A percentile compares a stretch with the other conserved stretches of the same genome.
These are phyloP conservation scores for Exophiala bonariae DNA, from an alignment of 2,329 filamentous ascomycete species.

Conservation along the genomic window DNA sequence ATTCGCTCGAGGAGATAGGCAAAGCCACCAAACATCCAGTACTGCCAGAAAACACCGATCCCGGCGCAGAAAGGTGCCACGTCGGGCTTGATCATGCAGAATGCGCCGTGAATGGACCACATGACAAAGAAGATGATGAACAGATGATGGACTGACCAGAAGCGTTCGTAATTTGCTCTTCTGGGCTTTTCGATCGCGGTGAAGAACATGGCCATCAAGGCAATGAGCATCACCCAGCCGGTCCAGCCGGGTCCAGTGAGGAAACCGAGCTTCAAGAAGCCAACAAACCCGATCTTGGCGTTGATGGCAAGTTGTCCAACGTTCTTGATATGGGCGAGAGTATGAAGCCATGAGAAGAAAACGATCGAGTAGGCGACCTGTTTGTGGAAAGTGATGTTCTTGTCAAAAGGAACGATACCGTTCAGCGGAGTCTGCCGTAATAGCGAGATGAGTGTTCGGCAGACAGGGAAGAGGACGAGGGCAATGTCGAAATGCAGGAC, in stretches of 20 bases:
- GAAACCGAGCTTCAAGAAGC: slow-evolving; percentile 75
- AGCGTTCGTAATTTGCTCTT: slow-evolving; percentile 80
- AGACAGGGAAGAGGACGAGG: slow-evolving; percentile 70
- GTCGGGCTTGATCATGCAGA: slow-evolving; percentile 88
- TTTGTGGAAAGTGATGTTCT: slow-evolving; percentile 70
- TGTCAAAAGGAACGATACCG: slow-evolving; percentile 74
- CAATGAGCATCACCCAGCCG: slow-evolving; percentile 79
- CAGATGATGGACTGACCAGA: slow-evolving; percentile 89
- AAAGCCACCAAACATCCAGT: slow-evolving; percentile 83
- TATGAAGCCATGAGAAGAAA: slow-evolving; percentile 85
- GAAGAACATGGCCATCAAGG: slow-evolving; percentile 74
- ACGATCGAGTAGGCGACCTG: slow-evolving; percentile 83
- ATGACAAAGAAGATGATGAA: slow-evolving; percentile 88
- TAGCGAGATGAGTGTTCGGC: slow-evolving; percentile 79
- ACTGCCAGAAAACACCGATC: slow-evolving; percentile 83
- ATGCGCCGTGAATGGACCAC: slow-evolving; percentile 86
- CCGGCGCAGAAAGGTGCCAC: slow-evolving; percentile 75
- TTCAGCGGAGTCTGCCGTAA: slow-evolving; percentile 78
- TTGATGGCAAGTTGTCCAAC: slow-evolving; percentile 73
- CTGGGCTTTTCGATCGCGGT: slow-evolving; percentile 77
- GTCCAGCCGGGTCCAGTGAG: slow-evolving; percentile 81
- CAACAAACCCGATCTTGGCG: slow-evolving; percentile 75
- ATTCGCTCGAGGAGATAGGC: slow-evolving; percentile 78
- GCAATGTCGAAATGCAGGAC: slow-evolving; percentile 80
- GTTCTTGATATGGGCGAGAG: slow-evolving; percentile 85